Base-by-base conservation (phyloP, 2,329 filamentous ascomycete species). In the Esteya vermicola region DNA sequence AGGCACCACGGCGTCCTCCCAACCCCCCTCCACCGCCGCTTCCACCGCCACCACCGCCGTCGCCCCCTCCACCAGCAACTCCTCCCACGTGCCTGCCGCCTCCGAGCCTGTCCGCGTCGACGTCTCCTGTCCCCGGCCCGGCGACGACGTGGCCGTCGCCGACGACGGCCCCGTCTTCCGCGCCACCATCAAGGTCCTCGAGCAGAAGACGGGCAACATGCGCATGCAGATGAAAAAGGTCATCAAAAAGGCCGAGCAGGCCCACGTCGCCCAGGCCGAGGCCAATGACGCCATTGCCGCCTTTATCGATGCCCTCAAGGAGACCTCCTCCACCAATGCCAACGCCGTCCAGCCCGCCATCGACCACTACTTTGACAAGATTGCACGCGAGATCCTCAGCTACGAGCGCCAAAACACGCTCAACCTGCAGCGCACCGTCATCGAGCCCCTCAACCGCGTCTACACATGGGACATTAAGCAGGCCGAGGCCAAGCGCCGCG, bases 401-500 rank as follows among this genome's bases (percentile, higher is more conserved):
- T 96, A 95, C 54, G 88, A 98, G 60, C 78, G 78, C 45, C 76
- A 83, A 47, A 96, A 95, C 54, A 78, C 84, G 1, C 52, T 65
- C 30, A 89, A 94, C 51, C 69, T 98, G 26, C 88, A 95, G 52
- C 89, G 78, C 54, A 81, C 93, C 39, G 88, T 98, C 53, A 94
- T 98, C 48, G 91, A 98, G 33, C 93, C 93, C 1, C 73, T 98
- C 49, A 79, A 75, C 48, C 93, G 85, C 59, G 66, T 98, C 13
- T 98, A 98, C 59, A 85, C 85, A 45, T 71, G 89, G 47, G 93
- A 98, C 53, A 96, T 98, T 64, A 98, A 98, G 59, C 86, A 94
- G 58, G 93, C 89, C 21, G 91, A 98, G 54, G 71, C 82, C 31
- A 98, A 98, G 65, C 93, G 91, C 61, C 85, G 91, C 48, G 91